Evolutionary conservation across 2,329 filamentous ascomycete genomes (phyloP), one percentile per base, ranked within the genome.

Genomic region (Coniella lustricola): DNA sequence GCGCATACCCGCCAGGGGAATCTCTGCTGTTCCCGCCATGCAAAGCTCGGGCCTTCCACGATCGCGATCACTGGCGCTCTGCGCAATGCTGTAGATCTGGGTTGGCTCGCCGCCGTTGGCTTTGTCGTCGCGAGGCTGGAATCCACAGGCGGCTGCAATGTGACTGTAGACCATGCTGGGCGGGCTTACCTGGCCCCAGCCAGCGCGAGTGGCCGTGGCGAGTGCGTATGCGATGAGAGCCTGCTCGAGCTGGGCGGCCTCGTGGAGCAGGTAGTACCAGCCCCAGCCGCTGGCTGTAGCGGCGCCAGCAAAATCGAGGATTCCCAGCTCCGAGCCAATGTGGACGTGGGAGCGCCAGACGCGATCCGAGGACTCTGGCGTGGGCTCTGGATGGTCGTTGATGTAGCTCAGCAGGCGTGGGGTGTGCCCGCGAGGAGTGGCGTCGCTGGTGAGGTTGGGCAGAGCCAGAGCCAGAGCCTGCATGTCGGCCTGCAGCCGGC

Each of bases 181-280:
- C 4, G 93, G 91, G 5, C 86, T 81, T 7, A 94, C 87, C 50
- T 84, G 77, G 34, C 74, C 80, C 88, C 90, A 98, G 44, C 88
- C 88, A 42, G 44, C 18, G 17, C 75, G 77, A 48, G 82, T 80
- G 8, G 87, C 87, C 1, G 87, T 79, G 9, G 76, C 74, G 3
- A 97, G 75, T 0, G 93, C 84, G 64, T 94, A 96, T 64, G 91
- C 85, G 12, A 97, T 72, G 3, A 98, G 77, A 0, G 93, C 93
- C 63, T 97, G 91, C 68, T 98, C 93, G n/a, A 98, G 77, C 64
- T 93, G 80, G 0, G 90, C 90, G 8, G 83, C 93, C 61, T 95
- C 90, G 62, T 91, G 88, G n/a, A 88, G 74, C 10, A 98, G 80
- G 67, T 90, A 97, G 70, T 98, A 98, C 88, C 90, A 98, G 1